Evolutionary conservation across 2,329 filamentous ascomycete species (phyloP).

Genomic region (Scleromitrula shiraiana): DNA sequence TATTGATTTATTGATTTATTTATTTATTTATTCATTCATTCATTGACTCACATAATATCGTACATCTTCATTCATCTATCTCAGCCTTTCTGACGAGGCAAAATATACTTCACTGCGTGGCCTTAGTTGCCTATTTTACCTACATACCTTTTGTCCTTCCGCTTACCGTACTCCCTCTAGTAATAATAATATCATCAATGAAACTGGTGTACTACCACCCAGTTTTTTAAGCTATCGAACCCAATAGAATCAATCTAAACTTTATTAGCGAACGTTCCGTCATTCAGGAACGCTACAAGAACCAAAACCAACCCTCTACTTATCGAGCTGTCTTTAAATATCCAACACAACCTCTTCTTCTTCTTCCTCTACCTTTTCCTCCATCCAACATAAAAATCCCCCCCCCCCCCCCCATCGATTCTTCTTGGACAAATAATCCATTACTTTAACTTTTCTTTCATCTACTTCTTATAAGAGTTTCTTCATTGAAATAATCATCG

Average conservation of each 20-base stretch:
- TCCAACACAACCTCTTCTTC: constrained; percentile 6
- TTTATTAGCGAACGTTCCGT: constrained; percentile 8
- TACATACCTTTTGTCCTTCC: too few species aligned
- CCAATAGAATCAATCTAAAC: constrained; percentile 1
- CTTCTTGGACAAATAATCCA: neutral
- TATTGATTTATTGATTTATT: too few species aligned
- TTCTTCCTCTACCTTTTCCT: neutral
- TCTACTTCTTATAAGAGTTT: neutral
- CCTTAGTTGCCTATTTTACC: too few species aligned
- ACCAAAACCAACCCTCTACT: neutral
- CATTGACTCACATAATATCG: too few species aligned
- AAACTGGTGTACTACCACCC: too few species aligned
- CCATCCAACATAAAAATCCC: neutral
- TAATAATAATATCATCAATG: too few species aligned
- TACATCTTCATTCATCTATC: too few species aligned
- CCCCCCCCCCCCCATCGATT: neutral
- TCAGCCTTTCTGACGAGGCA: too few species aligned
- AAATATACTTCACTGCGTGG: too few species aligned
- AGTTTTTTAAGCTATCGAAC: constrained; percentile 9
- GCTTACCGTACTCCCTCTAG: too few species aligned
- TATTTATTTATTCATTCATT: too few species aligned
- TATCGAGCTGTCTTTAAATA: constrained; percentile 6
- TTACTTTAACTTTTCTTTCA: neutral
- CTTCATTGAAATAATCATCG: neutral
- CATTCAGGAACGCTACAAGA: constrained; percentile 9